Base-by-base conservation (phyloP, 192 early-diverging fungal genomes). In the Coemansia sp. region DNA sequence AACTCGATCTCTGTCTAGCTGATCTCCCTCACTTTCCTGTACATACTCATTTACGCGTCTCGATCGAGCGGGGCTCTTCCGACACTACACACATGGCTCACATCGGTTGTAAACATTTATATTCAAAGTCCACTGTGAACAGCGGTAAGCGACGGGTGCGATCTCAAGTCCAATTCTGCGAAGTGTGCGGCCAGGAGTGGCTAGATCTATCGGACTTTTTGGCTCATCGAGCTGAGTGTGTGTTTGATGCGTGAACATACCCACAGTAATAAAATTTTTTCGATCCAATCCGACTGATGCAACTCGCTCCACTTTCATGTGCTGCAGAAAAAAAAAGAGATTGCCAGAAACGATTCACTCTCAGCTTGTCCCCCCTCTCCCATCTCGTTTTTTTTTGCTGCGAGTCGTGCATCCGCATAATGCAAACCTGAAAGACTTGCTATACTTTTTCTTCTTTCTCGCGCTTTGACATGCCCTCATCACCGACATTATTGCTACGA, bases 141-240 rank as follows among this genome's bases (percentile, higher is more conserved):
- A 57, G 16, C 27, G 31, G 57, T 33, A 60, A 60, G 8, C 57
- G 57, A 33, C 57, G 57, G 57, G 15, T 16, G 57, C 57, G 27
- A 60, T 60, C 57, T 31, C 27, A 60, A 3, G 33, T 31, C 3
- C 57, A 60, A 16, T 60, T 34, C 24, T 77, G 69, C 49, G 70
- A 77, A 33, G 75, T 71, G 38, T 77, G 76, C 47, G 76, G 71
- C 33, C 52, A 49, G 18, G 69, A 72, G 36, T 78, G 67, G 71
- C 52, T 65, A 10, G 62, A 78, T 20, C 63, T 78, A 20, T 78
- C 76, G 4, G 76, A 78, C 44, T 73, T 73, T 57, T 46, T 78
- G n/a, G 76, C 76, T 4, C 76, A 79, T 40, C 64, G 76, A 24
- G 76, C 76, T 3, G 76, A 79, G 43, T 79, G 76, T 64, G 70